Percentiles rank a stretch among this genome's conserved stretches.
Evolutionary conservation across 352 stramenopile species (phyloP).

Genomic region (Globisporangium spinosum): DNA sequence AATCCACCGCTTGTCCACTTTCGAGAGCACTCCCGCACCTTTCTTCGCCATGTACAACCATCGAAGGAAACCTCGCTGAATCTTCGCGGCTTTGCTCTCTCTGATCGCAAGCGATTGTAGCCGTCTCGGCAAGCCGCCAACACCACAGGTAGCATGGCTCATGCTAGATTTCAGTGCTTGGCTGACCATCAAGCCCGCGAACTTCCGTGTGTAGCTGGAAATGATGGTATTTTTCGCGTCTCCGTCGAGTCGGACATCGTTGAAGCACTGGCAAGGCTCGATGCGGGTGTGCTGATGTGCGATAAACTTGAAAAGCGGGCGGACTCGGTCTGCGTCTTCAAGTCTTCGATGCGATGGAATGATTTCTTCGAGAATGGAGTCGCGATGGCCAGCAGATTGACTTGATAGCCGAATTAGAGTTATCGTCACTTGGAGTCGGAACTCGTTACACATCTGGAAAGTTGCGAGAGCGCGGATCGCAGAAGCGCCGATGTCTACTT

Average conservation of each 20-base stretch:
- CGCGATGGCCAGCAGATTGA: background rate
- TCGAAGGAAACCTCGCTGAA: slow-evolving; percentile 24
- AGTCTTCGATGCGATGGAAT: background rate
- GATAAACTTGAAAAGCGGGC: slow-evolving; percentile 4
- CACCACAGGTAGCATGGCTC: background rate
- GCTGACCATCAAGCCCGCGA: background rate
- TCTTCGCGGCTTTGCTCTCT: slow-evolving; percentile 23
- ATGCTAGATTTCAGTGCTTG: background rate
- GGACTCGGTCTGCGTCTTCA: background rate
- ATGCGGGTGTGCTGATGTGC: background rate
- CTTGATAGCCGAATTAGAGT: background rate
- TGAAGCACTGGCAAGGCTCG: background rate
- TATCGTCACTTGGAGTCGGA: background rate
- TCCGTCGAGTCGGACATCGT: background rate
- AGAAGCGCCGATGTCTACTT: background rate
- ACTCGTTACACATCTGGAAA: slow-evolving; percentile 8
- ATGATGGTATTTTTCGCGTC: background rate
- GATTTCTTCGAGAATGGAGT: slow-evolving; percentile 3
- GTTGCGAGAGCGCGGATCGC: background rate
- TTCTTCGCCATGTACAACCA: slow-evolving; percentile 25
- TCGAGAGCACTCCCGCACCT: background rate
- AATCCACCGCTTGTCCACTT: background rate
- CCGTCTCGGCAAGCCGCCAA: background rate
- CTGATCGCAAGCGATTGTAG: slow-evolving; percentile 12
- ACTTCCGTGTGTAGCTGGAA: slow-evolving; percentile 1